Percentiles rank a stretch among this genome's conserved stretches.
phyloP scores from a whole-genome alignment of 2,329 filamentous ascomycete species.

The Sporothrix sp. region DNA sequence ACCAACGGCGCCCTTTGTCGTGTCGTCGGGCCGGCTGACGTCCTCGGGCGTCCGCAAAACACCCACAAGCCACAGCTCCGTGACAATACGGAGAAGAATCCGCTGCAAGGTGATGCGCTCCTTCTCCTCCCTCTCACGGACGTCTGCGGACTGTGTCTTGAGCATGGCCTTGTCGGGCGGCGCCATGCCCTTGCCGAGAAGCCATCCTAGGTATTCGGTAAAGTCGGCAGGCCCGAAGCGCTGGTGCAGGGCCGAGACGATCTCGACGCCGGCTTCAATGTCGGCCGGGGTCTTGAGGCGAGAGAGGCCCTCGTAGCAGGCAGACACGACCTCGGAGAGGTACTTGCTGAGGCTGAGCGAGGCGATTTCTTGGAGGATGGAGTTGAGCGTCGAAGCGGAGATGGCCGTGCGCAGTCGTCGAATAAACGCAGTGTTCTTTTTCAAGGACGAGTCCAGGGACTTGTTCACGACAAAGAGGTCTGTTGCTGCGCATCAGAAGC shows the following conservation, averaged over 20 bases:
- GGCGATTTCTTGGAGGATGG: constrained; percentile 83
- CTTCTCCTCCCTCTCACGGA: constrained; percentile 91
- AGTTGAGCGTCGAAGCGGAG: constrained; percentile 65
- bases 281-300: constrained; percentile 87
- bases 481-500: constrained; percentile 26
- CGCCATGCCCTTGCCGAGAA: constrained; percentile 80
- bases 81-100: constrained; percentile 77
- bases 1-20: constrained; percentile 48
- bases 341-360: constrained; percentile 91
- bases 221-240: constrained; percentile 86
- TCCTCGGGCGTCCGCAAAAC: constrained; percentile 72
- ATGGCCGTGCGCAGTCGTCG: constrained; percentile 89
- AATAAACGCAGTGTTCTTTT: constrained; percentile 98
- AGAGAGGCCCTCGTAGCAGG: constrained; percentile 88
- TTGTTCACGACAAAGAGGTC: constrained; percentile 69
- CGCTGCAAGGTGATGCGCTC: constrained; percentile 81
- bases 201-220: constrained; percentile 84
- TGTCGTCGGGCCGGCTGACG: constrained; percentile 51
- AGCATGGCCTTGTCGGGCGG: constrained; percentile 78
- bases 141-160: constrained; percentile 68
- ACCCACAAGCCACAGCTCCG: constrained; percentile 90
- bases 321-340: constrained; percentile 91
- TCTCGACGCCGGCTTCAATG: constrained; percentile 82
- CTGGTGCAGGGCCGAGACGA: constrained; percentile 90
- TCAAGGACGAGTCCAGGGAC: constrained; percentile 86